Percentiles rank a stretch among this genome's conserved stretches.
These are phyloP conservation scores for Alisma plantagoaquatica DNA, from an alignment of 106 monocot species.

Conservation along the genomic window DNA sequence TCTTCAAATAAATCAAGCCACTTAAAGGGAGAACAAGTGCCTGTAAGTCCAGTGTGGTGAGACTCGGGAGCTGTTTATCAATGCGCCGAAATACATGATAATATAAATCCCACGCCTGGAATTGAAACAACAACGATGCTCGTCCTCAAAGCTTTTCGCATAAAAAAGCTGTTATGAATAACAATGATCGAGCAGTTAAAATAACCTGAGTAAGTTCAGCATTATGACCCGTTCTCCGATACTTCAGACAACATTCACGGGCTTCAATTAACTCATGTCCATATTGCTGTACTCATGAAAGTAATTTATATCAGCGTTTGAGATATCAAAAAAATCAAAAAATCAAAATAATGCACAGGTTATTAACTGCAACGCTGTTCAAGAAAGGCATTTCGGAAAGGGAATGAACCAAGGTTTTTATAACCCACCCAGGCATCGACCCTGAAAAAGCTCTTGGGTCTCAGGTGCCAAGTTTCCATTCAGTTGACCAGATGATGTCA, in stretches of 20 bases:
- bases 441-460: no score
- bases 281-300: conserved; percentile 53
- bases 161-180: background rate
- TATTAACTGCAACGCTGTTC: no score
- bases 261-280: conserved; percentile 89
- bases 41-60: conserved; percentile 90
- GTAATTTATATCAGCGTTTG: no score
- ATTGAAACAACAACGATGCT: background rate
- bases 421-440: no score
- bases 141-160: background rate
- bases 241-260: conserved; percentile 87
- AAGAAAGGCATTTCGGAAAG: no score
- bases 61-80: conserved; percentile 95
- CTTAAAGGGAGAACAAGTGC: conserved; percentile 21
- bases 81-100: conserved; percentile 99
- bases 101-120: conserved; percentile 98
- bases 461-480: no score
- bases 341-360: no score
- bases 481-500: no score
- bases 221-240: conserved; percentile 78
- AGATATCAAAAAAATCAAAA: no score
- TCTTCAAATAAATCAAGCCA: background rate
- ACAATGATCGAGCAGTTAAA: conserved; percentile 2
- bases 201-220: conserved; percentile 92
- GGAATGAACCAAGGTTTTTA: no score